A percentile compares a stretch with the other conserved stretches of the same genome.
These are phyloP conservation scores for Boeremia lycopersici DNA, from an alignment of 2,329 filamentous ascomycete genomes.

Conservation along the genomic window DNA sequence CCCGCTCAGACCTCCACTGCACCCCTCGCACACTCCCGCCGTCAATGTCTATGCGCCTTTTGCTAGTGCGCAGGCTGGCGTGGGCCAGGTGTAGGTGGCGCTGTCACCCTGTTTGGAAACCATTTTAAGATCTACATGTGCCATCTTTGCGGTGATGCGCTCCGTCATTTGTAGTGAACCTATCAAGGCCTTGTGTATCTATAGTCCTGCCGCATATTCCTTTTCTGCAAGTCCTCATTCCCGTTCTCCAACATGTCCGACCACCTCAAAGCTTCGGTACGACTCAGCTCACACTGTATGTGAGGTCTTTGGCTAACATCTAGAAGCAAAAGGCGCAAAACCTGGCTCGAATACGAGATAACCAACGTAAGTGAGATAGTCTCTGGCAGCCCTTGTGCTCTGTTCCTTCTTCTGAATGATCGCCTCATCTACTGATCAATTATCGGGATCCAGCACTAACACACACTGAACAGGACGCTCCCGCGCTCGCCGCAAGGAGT, in stretches of 20 bases:
- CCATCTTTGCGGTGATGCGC: constrained; percentile 28
- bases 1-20: constrained; percentile 28
- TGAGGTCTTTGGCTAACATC: constrained; percentile 10
- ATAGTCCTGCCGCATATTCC: constrained; percentile 14
- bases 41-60: constrained; percentile 25
- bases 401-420: background rate
- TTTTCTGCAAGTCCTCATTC: constrained; percentile 11
- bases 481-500: constrained; percentile 75
- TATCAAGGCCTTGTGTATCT: constrained; percentile 19
- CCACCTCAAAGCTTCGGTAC: constrained; percentile 31
- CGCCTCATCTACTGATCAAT: background rate
- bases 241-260: constrained; percentile 35
- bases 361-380: constrained; percentile 58
- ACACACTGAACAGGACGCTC: constrained; percentile 59
- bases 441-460: constrained; percentile 11
- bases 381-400: background rate
- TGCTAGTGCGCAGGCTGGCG: constrained; percentile 22
- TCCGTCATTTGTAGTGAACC: constrained; percentile 23
- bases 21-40: constrained; percentile 21
- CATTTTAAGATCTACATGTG: constrained; percentile 35
- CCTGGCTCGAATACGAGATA: constrained; percentile 71
- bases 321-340: constrained; percentile 46
- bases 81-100: constrained; percentile 35
- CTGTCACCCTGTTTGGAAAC: constrained; percentile 19
- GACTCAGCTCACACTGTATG: background rate